Evolutionary conservation across 2,329 filamentous ascomycete species (phyloP).

Genomic region (Cytospora schulzeri): DNA sequence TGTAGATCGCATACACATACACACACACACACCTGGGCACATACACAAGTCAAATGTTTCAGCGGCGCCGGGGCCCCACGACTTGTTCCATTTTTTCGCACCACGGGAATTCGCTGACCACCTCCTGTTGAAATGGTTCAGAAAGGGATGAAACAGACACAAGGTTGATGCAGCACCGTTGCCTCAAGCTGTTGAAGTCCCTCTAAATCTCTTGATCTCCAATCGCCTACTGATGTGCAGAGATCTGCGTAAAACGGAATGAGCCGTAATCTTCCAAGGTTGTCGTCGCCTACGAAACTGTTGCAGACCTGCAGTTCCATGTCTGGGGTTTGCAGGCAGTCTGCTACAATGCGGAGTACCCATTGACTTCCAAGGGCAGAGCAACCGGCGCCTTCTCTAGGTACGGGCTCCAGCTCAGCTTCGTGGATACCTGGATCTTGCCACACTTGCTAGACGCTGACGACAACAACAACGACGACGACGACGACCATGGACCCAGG

Average conservation of each 20-base stretch:
- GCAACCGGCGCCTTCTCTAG: too few relatives aligned
- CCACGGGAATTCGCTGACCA: constrained; percentile 5
- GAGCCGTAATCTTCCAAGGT: not conserved
- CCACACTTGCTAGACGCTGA: too few relatives aligned
- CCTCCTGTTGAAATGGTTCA: not conserved
- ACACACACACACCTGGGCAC: too few relatives aligned
- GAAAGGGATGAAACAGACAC: constrained; percentile 24
- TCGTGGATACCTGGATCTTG: too few relatives aligned
- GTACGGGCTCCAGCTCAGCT: not conserved
- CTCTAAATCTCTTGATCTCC: not conserved
- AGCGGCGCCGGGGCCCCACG: not conserved
- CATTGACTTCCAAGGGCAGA: too few relatives aligned
- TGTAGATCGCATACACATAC: too few relatives aligned
- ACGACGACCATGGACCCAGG: not conserved
- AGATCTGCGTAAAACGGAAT: not conserved
- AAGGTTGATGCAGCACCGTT: not conserved
- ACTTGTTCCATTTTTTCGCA: constrained; percentile 17
- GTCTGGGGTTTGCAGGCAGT: not conserved
- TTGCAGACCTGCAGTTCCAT: not conserved
- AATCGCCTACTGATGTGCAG: not conserved
- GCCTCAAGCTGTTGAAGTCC: not conserved
- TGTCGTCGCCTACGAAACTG: not conserved
- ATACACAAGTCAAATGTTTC: too few relatives aligned
- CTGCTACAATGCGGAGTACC: too few relatives aligned
- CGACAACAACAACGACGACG: not conserved